These are phyloP conservation scores for Neurospora sp. DNA, from an alignment of 495 filamentous ascomycete genomes.

Conservation along the genomic window DNA sequence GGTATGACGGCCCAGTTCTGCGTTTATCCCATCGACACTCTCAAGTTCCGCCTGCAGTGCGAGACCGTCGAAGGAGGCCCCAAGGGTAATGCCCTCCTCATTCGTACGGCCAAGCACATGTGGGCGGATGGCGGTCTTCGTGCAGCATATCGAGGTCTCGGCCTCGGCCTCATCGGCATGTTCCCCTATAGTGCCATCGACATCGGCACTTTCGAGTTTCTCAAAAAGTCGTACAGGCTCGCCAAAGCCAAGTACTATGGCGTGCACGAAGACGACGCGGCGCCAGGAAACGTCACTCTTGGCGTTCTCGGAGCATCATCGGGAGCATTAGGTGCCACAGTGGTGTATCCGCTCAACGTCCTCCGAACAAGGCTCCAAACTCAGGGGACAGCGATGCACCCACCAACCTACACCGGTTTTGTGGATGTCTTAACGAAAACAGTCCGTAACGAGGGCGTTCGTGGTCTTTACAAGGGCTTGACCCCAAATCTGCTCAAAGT, in stretches of 20 bases:
- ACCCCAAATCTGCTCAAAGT: conserved; percentile 97
- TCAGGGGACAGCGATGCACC: conserved; percentile 87
- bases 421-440: conserved; percentile 78
- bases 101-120: conserved; percentile 74
- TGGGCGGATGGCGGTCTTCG: conserved; percentile 61
- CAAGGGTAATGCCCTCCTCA: conserved; percentile 74
- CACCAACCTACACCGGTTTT: conserved; percentile 80
- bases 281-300: conserved; percentile 64
- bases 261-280: conserved; percentile 73
- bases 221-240: conserved; percentile 62
- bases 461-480: conserved; percentile 87
- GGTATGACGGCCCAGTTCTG: conserved; percentile 94
- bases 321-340: conserved; percentile 84
- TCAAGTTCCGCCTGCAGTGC: conserved; percentile 95
- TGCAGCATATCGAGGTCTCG: conserved; percentile 83
- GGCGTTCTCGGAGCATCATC: conserved; percentile 80
- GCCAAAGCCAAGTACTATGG: conserved; percentile 59
- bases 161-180: conserved; percentile 88
- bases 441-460: conserved; percentile 67
- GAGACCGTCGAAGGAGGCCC: conserved; percentile 79
- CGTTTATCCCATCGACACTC: conserved; percentile 92
- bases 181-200: conserved; percentile 98
- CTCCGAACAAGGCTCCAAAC: conserved; percentile 89
- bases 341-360: conserved; percentile 93
- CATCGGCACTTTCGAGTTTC: conserved; percentile 84